A percentile compares a stretch with the other conserved stretches of the same genome.
phyloP scores from a whole-genome alignment of 129 eudicot genomes.

The Mikania micrantha region DNA sequence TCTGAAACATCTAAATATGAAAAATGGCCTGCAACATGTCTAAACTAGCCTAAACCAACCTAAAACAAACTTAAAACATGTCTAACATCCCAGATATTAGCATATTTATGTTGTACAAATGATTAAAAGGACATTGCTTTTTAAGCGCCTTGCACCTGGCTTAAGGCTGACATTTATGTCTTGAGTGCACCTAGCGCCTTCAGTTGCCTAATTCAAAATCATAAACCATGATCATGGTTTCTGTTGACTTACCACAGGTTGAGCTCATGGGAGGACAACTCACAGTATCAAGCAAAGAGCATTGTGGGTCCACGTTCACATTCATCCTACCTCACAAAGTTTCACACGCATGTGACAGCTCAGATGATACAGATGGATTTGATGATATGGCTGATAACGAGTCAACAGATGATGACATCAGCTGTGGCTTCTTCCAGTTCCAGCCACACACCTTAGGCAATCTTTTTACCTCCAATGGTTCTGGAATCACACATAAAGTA shows the following conservation, averaged over 20 bases:
- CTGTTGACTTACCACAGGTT: constrained; percentile 37
- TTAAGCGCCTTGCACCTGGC: no score
- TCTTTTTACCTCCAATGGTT: constrained; percentile 43
- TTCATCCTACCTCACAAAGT: constrained; percentile 70
- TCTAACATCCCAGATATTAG: no score
- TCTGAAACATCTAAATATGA: no score
- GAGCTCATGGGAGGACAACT: constrained; percentile 96
- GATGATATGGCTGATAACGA: constrained; percentile 58
- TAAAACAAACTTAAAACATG: no score
- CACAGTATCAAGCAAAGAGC: constrained; percentile 77
- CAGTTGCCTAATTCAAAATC: no score
- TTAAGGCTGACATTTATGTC: no score
- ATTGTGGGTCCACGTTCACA: constrained; percentile 73
- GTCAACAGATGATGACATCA: constrained; percentile 50
- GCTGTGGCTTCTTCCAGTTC: constrained; percentile 64
- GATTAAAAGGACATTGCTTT: no score
- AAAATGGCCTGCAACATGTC: no score
- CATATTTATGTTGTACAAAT: no score
- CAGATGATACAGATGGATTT: constrained; percentile 78
- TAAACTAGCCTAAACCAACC: no score
- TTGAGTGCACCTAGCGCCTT: no score
- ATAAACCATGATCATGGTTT: not conserved
- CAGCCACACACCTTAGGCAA: constrained; percentile 64
- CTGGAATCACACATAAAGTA: constrained; percentile 33
- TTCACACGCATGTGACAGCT: constrained; percentile 53